Conservation (phyloP, 1,284 basidiomycete genomes). For the Coniferiporia weirii region DNA sequence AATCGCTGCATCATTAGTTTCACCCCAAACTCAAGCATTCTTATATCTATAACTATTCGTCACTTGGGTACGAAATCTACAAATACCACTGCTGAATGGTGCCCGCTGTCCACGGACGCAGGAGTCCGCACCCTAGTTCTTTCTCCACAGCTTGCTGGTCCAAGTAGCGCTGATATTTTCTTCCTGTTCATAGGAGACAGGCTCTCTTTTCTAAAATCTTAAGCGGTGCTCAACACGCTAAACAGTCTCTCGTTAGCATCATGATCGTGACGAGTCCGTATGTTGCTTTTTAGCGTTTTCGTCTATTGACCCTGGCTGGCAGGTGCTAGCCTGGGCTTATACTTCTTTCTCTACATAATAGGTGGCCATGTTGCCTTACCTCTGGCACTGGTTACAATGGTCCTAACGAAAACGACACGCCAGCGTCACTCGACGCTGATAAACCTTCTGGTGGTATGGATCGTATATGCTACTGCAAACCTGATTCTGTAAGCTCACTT, state of each 20-base stretch:
- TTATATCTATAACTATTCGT: background rate
- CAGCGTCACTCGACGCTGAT: slow-evolving; percentile 14
- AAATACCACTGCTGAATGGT: background rate
- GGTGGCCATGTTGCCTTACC: slow-evolving; percentile 17
- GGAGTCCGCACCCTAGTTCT: too few relatives aligned
- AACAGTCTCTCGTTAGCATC: too few relatives aligned
- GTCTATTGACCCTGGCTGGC: slow-evolving; percentile 8
- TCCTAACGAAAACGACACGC: slow-evolving; percentile 3
- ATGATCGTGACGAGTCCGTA: slow-evolving; percentile 7
- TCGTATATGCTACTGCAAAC: slow-evolving; percentile 16
- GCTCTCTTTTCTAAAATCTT: background rate
- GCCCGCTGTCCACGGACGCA: too few relatives aligned
- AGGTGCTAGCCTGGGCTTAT: slow-evolving; percentile 10
- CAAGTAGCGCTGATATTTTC: too few relatives aligned
- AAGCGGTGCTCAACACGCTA: too few relatives aligned
- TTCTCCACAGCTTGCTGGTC: too few relatives aligned
- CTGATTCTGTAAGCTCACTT: slow-evolving; percentile 11
- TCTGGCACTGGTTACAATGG: slow-evolving; percentile 11
- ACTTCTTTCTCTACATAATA: slow-evolving; percentile 9
- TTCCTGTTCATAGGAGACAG: background rate
- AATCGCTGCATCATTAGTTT: too few relatives aligned
- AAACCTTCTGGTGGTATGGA: slow-evolving; percentile 8
- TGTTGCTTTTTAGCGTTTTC: background rate
- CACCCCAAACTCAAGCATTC: background rate
- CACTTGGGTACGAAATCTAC: background rate